Percentiles rank a stretch among this genome's conserved stretches.
phyloP scores from a whole-genome alignment of 208 protist species.

The Wallacemonas rigidus region DNA sequence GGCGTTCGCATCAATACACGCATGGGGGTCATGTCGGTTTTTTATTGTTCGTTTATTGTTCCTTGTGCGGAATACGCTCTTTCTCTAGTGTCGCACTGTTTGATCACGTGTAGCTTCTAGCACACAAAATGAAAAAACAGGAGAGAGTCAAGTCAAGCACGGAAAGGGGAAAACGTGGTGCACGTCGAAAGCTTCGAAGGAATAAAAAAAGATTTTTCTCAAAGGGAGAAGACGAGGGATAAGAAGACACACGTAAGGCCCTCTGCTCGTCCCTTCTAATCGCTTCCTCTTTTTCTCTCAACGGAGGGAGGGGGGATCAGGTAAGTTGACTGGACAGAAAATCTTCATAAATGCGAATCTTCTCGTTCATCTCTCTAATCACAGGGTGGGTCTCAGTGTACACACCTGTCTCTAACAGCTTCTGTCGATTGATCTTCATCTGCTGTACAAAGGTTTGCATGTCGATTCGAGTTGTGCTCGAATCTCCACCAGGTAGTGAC shows the following conservation, averaged over 20 bases:
- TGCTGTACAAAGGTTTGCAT: slow-evolving; percentile 82
- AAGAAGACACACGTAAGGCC: slow-evolving; percentile 1
- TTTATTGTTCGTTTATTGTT: background rate
- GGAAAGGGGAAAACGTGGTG: too few species aligned
- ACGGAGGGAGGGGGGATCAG: background rate
- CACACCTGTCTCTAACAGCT: slow-evolving; percentile 83
- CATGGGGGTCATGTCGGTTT: background rate
- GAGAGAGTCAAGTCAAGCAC: background rate
- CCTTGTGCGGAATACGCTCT: background rate
- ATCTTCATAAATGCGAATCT: slow-evolving; percentile 86
- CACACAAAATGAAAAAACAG: slow-evolving; percentile 11
- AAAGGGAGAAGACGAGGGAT: slow-evolving; percentile 10
- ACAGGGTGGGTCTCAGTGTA: slow-evolving; percentile 66
- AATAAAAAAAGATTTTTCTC: background rate
- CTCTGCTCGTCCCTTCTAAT: too few species aligned
- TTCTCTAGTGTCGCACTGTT: too few species aligned
- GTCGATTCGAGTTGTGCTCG: slow-evolving; percentile 50
- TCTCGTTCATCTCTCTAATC: slow-evolving; percentile 81
- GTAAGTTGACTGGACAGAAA: slow-evolving; percentile 39
- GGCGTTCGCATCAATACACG: background rate
- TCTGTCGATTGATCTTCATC: slow-evolving; percentile 73
- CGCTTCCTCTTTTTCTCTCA: background rate
- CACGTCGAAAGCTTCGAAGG: background rate
- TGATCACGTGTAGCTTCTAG: too few species aligned
- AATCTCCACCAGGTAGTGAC: slow-evolving; percentile 20